Evolutionary conservation across 805 yeast species (phyloP), one percentile per base, ranked within the genome.

Genomic region (Hyphopichia homilentoma): DNA sequence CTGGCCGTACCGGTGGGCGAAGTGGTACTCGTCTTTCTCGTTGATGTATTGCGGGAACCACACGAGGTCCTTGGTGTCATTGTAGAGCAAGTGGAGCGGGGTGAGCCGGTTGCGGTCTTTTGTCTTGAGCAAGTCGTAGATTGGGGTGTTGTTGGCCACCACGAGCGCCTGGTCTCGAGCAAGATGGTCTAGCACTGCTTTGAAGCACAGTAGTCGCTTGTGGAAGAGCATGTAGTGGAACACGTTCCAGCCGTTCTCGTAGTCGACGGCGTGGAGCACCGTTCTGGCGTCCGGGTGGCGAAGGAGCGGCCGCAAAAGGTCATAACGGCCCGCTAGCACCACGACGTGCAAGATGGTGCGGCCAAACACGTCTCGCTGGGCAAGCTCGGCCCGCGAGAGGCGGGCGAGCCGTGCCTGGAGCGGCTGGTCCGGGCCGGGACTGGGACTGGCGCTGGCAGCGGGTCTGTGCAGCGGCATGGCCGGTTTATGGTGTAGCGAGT

Each of bases 211-310:
- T 25, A 81, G 57, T 34, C 81, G 66, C 21, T 78, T 83, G 40
- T 73, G 59, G 42, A 65, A 75, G 9, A 84, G 59, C 4, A 87
- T 76, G 38, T 78, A 73, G 54, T 89, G 96, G 18, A 89, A 62
- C 16, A 86, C 76, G 26, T 84, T 83, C 82, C 94, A 88, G 2
- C 86, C 83, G 49, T 76, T 85, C 54, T 88, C 96, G 32, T 62
- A 63, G 53, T 89, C 96, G 2, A 65, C 57, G 0, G 58, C 44
- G 2, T 69, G 43, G 33, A 67, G 24, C 2, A 61, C 38, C n/a
- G 34, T 29, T 30, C 78, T 76, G 15, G 73, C 48, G 12, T 70
- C 67, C 6, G 70, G 66, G 40, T 72, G 70, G 32, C 63, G 65
- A 24, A 82, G 53, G 6, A 83, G 41, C 15, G 61, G 60, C 6